Evolutionary conservation across 148 eudicot species (phyloP).

Genomic region (Pouteria glomerata): DNA sequence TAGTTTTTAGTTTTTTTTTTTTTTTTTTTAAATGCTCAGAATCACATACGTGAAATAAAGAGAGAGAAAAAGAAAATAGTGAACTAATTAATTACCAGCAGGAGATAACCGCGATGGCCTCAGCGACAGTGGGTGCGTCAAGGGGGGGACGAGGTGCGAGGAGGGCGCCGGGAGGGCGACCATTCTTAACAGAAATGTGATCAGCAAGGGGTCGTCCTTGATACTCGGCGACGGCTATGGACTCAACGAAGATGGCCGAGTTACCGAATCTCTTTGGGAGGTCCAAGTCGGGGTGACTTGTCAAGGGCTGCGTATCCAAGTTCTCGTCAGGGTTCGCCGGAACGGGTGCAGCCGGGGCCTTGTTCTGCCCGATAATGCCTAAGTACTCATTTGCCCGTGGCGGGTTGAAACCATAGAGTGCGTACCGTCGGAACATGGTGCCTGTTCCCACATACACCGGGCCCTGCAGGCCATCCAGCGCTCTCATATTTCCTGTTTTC

Average conservation of each 20-base stretch:
- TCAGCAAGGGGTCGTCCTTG: slow-evolving; percentile 85
- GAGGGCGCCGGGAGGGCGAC: slow-evolving; percentile 77
- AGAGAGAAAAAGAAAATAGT: no score
- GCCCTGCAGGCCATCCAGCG: not conserved
- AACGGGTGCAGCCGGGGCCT: slow-evolving; percentile 24
- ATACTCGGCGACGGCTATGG: slow-evolving; percentile 71
- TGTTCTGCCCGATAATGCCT: slow-evolving; percentile 16
- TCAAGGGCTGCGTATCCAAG: slow-evolving; percentile 15
- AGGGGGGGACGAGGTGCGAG: slow-evolving; percentile 53
- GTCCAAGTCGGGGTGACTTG: slow-evolving; percentile 31
- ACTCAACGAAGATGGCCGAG: slow-evolving; percentile 55
- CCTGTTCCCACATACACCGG: slow-evolving; percentile 6
- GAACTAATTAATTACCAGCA: slow-evolving; percentile 47
- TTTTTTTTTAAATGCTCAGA: no score
- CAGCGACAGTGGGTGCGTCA: slow-evolving; percentile 84
- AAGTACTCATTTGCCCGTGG: not conserved
- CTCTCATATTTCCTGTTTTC: not conserved
- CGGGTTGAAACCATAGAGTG: not conserved
- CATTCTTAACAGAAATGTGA: slow-evolving; percentile 64
- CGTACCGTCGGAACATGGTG: not conserved
- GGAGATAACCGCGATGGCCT: slow-evolving; percentile 75
- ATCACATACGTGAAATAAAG: no score
- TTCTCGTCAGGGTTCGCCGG: not conserved
- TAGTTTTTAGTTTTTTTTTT: no score
- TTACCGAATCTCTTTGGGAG: slow-evolving; percentile 67